Base-by-base conservation (phyloP, 2,329 filamentous ascomycete species). In the Claviceps spartinae region DNA sequence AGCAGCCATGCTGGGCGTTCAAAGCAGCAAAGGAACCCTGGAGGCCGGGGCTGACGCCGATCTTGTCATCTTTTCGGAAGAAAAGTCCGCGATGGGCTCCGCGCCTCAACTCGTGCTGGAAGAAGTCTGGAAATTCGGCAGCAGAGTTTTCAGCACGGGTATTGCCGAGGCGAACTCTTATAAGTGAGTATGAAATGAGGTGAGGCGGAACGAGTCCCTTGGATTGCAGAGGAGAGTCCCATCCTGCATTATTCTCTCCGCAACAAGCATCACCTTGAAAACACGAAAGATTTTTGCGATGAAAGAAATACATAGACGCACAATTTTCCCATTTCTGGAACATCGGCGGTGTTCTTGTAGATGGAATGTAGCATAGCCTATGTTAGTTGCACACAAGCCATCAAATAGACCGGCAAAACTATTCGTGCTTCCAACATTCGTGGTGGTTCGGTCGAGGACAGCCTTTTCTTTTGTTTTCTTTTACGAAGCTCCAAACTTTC, bases 121-220 rank as follows among this genome's bases (percentile, higher is more conserved):
- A 54, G 78, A 87, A 66, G 85, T 88, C 20, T 89, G 85, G 85
- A 89, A 89, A 68, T 88, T 88, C 70, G 85, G 86, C 5, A 68
- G 68, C 38, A 71, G 72, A 57, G 74, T 84, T 22, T 61, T 60
- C 50, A 60, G 58, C 40, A 53, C 59, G 22, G 56, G 58, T 16
- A 55, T 30, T 45, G 38, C 26, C 40, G 52, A 30, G 24, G 8
- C 14, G n/a, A 22, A 13, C 22, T 18, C 30, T 44, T 30, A 40
- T 49, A 47, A 46, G 5, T 20, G 20, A 37, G 24, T 7, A 49
- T 26, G 51, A 36, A 30, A 40, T 18, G 36, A 8, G 20, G 16
- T 36, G n/a, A 47, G 13, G 24, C 34, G 30, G 34, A 34, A 34
- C 30, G 9, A 11, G 9, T 11, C 4, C 3, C 9, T 34, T 34